Evolutionary conservation across 2,329 filamentous ascomycete species (phyloP).

Genomic region (Colletotrichum karsti): DNA sequence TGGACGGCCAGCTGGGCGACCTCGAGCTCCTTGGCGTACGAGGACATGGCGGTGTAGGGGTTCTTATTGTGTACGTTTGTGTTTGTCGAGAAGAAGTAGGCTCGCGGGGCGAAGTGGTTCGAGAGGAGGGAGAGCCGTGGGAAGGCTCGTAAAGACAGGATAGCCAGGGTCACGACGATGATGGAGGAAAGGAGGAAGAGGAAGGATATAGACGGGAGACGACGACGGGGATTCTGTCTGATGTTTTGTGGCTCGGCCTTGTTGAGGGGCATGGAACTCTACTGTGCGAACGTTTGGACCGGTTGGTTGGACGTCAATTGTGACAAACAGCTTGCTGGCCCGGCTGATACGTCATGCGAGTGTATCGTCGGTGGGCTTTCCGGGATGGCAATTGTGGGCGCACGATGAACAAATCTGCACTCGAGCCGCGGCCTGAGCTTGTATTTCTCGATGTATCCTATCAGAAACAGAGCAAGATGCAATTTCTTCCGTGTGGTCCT

Average conservation of each 20-base stretch:
- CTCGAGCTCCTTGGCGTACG: constrained; percentile 80
- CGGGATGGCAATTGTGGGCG: constrained; percentile 8
- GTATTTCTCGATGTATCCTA: not conserved
- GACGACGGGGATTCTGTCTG: constrained; percentile 4
- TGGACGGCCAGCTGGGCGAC: constrained; percentile 90
- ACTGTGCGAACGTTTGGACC: not conserved
- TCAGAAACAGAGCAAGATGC: not conserved
- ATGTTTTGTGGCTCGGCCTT: constrained; percentile 8
- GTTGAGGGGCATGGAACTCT: constrained; percentile 21
- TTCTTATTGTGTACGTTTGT: not conserved
- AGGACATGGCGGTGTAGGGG: constrained; percentile 39
- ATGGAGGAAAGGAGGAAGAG: constrained; percentile 26
- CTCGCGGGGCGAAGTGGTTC: constrained; percentile 25
- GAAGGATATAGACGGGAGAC: not conserved
- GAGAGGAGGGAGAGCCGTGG: constrained; percentile 34
- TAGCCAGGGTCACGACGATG: constrained; percentile 29
- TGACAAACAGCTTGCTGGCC: not conserved
- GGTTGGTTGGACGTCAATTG: not conserved
- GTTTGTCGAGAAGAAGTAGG: constrained; percentile 31
- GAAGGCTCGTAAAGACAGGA: constrained; percentile 30
- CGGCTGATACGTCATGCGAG: constrained; percentile 25
- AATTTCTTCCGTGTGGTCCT: not conserved
- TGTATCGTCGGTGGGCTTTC: constrained; percentile 1
- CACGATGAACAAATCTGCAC: not conserved
- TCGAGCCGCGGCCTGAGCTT: not conserved